phyloP scores from a whole-genome alignment of 495 filamentous ascomycete genomes.

The Penicillium riverlandense region DNA sequence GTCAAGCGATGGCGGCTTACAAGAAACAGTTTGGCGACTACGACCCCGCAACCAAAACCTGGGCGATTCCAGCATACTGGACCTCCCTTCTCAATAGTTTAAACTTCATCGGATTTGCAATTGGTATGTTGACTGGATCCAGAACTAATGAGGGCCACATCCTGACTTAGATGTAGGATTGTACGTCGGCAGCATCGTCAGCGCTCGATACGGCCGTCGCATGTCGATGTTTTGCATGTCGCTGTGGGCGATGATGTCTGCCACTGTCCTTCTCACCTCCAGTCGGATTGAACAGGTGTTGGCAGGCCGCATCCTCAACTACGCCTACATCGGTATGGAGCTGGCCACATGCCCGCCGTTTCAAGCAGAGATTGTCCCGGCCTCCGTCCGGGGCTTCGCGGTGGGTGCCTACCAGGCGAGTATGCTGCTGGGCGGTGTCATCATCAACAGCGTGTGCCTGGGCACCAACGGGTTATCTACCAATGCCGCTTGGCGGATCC shows the following conservation, averaged over 20 bases:
- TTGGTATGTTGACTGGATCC: conserved; percentile 9
- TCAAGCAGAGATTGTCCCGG: conserved; percentile 25
- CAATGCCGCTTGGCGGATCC: conserved; percentile 26
- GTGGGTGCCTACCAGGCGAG: conserved; percentile 24
- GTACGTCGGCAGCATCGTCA: conserved; percentile 19
- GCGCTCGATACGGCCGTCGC: conserved; percentile 22
- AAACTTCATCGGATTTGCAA: conserved; percentile 21
- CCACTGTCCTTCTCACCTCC: conserved; percentile 24
- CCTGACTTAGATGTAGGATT: conserved; percentile 7
- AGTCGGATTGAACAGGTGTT: conserved; percentile 20
- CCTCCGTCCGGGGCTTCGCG: conserved; percentile 24
- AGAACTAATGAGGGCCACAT: background rate
- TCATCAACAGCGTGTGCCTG: conserved; percentile 21
- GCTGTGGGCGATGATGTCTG: conserved; percentile 23
- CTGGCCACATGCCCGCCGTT: conserved; percentile 22
- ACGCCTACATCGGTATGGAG: conserved; percentile 33
- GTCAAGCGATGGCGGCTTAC: conserved; percentile 21
- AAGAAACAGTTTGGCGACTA: conserved; percentile 19
- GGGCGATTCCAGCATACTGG: conserved; percentile 15
- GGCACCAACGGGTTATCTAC: conserved; percentile 16
- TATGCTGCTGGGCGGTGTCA: conserved; percentile 17
- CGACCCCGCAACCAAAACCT: conserved; percentile 9
- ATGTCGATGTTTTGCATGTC: conserved; percentile 29
- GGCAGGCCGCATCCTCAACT: conserved; percentile 24
- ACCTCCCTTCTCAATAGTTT: conserved; percentile 23